A percentile compares a stretch with the other conserved stretches of the same genome.
Conservation (phyloP, 2,329 filamentous ascomycete species). For the Penicillium sp. region DNA sequence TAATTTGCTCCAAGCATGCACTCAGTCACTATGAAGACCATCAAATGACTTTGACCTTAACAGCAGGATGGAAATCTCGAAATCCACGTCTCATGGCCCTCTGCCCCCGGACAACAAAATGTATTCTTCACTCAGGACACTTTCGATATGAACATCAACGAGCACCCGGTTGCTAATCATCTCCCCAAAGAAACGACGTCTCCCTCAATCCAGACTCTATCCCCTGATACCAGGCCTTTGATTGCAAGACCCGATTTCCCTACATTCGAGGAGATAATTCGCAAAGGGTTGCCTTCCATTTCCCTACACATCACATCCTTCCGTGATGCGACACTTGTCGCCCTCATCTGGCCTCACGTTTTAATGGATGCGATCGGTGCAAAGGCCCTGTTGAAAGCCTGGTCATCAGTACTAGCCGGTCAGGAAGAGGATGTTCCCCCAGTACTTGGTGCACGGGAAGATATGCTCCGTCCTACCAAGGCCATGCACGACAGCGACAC, state of each 20-base stretch:
- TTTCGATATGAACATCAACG: constrained; percentile 8
- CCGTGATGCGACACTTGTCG: constrained; percentile 11
- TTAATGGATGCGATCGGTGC: constrained; percentile 13
- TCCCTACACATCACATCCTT: constrained; percentile 13
- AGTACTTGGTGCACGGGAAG: constrained; percentile 8
- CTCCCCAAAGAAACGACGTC: constrained; percentile 5
- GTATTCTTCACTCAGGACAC: constrained; percentile 11
- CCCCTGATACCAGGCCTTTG: constrained; percentile 7
- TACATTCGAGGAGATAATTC: constrained; percentile 4
- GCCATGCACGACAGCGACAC: neutral
- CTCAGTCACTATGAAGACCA: neutral
- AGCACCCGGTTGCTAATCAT: constrained; percentile 6
- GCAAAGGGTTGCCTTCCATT: constrained; percentile 3
- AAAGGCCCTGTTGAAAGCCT: constrained; percentile 7
- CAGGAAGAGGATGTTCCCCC: constrained; percentile 5
- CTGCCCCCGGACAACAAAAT: neutral
- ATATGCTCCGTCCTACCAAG: constrained; percentile 3
- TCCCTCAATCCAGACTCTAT: constrained; percentile 9
- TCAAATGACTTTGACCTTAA: neutral
- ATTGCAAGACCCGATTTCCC: constrained; percentile 9
- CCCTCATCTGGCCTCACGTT: constrained; percentile 12
- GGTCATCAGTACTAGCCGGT: constrained; percentile 9
- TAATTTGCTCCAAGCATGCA: constrained; percentile 15
- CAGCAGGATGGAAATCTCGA: constrained; percentile 8
- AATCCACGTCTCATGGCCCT: constrained; percentile 2